A percentile compares a stretch with the other conserved stretches of the same genome.
phyloP scores from a whole-genome alignment of 805 yeast genomes.

The Brettanomyces custersianus region DNA sequence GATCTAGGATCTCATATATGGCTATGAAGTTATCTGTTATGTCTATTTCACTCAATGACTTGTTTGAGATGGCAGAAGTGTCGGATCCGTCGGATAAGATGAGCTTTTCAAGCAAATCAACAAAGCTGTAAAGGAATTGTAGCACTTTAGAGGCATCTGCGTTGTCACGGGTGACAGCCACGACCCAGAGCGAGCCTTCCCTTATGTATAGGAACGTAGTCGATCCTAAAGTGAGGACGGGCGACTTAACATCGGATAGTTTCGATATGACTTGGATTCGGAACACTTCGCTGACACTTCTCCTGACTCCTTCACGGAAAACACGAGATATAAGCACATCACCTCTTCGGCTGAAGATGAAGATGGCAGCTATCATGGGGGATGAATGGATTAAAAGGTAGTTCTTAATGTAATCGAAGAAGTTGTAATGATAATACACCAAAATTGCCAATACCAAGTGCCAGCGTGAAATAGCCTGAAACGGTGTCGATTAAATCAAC shows the following conservation, averaged over 20 bases:
- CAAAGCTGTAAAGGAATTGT: constrained; percentile 66
- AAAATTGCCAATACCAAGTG: too few relatives aligned
- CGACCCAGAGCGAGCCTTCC: constrained; percentile 59
- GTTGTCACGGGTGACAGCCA: constrained; percentile 84
- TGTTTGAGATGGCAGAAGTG: neutral
- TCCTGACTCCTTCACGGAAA: constrained; percentile 64
- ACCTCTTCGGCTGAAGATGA: constrained; percentile 71
- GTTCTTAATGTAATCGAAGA: too few relatives aligned
- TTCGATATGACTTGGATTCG: constrained; percentile 84
- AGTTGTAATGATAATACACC: too few relatives aligned
- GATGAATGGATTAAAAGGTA: too few relatives aligned
- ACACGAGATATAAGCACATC: constrained; percentile 73
- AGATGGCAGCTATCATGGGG: constrained; percentile 73
- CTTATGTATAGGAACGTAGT: constrained; percentile 81
- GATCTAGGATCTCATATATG: constrained; percentile 72
- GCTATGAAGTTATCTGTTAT: constrained; percentile 58
- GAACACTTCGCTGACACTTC: constrained; percentile 79
- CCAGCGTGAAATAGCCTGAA: too few relatives aligned
- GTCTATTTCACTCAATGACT: constrained; percentile 33
- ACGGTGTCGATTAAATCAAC: too few relatives aligned
- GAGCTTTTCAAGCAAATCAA: constrained; percentile 38
- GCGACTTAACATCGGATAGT: constrained; percentile 43
- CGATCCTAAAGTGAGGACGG: constrained; percentile 79
- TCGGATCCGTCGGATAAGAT: constrained; percentile 20
- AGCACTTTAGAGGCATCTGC: constrained; percentile 74